phyloP scores from a whole-genome alignment of 257 asterid genomes.

The Solanum medicagineum region DNA sequence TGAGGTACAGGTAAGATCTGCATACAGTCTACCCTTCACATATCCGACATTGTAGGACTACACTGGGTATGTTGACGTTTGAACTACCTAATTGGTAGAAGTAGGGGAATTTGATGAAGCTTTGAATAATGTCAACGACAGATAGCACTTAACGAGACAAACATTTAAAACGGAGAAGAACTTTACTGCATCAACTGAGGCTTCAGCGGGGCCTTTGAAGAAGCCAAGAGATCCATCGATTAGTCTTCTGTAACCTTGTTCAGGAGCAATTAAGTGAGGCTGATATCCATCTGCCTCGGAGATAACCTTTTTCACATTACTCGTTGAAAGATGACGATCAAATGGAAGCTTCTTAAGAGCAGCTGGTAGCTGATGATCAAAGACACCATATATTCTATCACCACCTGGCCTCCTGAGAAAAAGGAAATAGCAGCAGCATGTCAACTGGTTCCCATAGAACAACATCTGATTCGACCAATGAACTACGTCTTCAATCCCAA shows the following conservation, averaged over 20 bases:
- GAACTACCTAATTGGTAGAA: background rate
- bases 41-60: too few relatives aligned
- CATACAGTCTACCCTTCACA: too few relatives aligned
- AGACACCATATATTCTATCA: constrained; percentile 77
- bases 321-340: constrained; percentile 89
- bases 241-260: constrained; percentile 93
- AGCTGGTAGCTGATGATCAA: constrained; percentile 89
- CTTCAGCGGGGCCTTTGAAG: constrained; percentile 98
- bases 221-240: constrained; percentile 94
- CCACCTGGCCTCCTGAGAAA: constrained; percentile 91
- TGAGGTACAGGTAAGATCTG: too few relatives aligned
- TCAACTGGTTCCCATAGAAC: too few relatives aligned
- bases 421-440: background rate
- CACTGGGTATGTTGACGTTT: background rate
- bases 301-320: constrained; percentile 73
- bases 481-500: too few relatives aligned
- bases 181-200: constrained; percentile 91
- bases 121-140: background rate
- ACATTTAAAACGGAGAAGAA: background rate
- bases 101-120: background rate
- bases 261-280: constrained; percentile 97
- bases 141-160: background rate
- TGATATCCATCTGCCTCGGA: constrained; percentile 98
- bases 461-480: too few relatives aligned
- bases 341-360: constrained; percentile 95